Evolutionary conservation across 306 rosid genomes (phyloP).

Genomic region (Corylus americana): DNA sequence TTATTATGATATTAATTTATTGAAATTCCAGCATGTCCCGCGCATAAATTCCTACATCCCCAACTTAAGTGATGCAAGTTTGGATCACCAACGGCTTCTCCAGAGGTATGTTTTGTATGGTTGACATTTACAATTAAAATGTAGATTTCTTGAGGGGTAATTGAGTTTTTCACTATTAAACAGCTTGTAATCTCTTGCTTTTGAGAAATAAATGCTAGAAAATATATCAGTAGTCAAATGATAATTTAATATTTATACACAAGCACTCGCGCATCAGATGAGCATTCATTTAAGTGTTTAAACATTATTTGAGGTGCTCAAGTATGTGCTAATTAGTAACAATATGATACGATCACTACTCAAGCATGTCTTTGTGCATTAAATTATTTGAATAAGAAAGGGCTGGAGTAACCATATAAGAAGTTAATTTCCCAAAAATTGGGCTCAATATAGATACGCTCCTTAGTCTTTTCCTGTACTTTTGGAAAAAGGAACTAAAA

Average conservation of each 20-base stretch:
- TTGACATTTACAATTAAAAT: constrained; percentile 3
- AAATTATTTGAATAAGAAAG: too few relatives aligned
- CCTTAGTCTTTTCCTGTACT: neutral
- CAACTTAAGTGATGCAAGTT: constrained; percentile 64
- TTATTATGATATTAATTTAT: constrained; percentile 26
- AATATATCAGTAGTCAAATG: neutral
- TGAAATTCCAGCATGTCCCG: constrained; percentile 72
- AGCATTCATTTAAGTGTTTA: neutral
- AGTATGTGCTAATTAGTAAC: neutral
- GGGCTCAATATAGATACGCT: neutral
- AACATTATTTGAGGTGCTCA: neutral
- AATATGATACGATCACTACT: neutral
- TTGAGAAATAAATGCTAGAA: neutral
- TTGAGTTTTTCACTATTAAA: neutral
- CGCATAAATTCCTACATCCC: constrained; percentile 82
- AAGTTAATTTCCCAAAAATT: neutral
- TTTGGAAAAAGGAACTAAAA: neutral
- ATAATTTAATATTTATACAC: neutral
- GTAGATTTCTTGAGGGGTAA: neutral
- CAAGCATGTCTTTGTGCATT: neutral
- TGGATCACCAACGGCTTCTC: constrained; percentile 82
- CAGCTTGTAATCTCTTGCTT: neutral
- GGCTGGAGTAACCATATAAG: too few relatives aligned
- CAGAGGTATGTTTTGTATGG: constrained; percentile 58
- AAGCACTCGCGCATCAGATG: neutral